Conservation (phyloP, 2,329 filamentous ascomycete genomes). For the Aspergillus proliferans region DNA sequence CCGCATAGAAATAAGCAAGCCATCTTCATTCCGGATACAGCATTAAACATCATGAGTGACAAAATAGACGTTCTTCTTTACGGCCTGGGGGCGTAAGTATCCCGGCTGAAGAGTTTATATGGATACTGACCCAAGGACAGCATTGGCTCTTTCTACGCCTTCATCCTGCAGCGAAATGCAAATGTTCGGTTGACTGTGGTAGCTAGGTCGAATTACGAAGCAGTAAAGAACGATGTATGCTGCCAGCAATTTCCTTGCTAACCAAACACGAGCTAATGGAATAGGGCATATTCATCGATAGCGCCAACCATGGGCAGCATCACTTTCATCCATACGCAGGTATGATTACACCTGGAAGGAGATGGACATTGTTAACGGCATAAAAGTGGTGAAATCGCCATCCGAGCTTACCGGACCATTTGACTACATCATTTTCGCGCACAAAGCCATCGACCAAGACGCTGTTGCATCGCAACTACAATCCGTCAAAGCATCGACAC, state of each 20-base stretch:
- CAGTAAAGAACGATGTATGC: constrained; percentile 34
- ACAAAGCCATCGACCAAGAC: constrained; percentile 39
- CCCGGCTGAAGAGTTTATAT: not conserved
- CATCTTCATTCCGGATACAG: not conserved
- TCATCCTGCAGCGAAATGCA: constrained; percentile 42
- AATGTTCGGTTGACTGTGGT: constrained; percentile 39
- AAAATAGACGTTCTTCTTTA: constrained; percentile 44
- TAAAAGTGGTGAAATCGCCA: constrained; percentile 33
- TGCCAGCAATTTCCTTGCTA: not conserved
- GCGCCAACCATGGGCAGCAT: constrained; percentile 37
- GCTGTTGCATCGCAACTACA: constrained; percentile 29
- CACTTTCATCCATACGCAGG: constrained; percentile 28
- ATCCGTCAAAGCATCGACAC: constrained; percentile 33
- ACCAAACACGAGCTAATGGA: not conserved
- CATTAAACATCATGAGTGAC: constrained; percentile 18
- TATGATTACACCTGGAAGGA: constrained; percentile 9
- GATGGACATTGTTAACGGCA: not conserved
- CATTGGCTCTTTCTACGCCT: constrained; percentile 55
- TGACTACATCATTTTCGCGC: constrained; percentile 35
- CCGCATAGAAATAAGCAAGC: not conserved
- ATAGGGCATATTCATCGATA: constrained; percentile 39
- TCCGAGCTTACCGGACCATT: constrained; percentile 26
- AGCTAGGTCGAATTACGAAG: constrained; percentile 43
- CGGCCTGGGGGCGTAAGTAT: constrained; percentile 49
- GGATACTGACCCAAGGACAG: constrained; percentile 22